Evolutionary conservation across 106 monocot species (phyloP).

Genomic region (Hemerocallis citrina): DNA sequence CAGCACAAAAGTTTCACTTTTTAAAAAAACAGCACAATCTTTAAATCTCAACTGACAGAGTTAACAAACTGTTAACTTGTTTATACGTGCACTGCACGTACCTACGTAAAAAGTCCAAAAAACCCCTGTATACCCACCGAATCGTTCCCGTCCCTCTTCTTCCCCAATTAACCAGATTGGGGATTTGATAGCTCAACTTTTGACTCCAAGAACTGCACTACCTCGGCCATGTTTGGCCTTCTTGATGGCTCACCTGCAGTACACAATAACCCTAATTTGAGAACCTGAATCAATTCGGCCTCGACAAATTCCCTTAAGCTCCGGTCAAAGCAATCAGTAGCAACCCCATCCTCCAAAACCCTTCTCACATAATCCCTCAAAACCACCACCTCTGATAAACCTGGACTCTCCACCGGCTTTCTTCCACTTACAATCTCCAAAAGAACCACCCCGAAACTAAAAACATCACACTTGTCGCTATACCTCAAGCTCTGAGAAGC

Average conservation of each 20-base stretch:
- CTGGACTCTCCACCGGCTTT: slow-evolving; percentile 70
- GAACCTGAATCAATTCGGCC: slow-evolving; percentile 81
- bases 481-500: slow-evolving; percentile 70
- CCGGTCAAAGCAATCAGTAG: slow-evolving; percentile 65
- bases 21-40: no score
- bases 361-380: slow-evolving; percentile 64
- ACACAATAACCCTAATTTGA: slow-evolving; percentile 88
- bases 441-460: slow-evolving; percentile 86
- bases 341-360: slow-evolving; percentile 58
- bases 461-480: slow-evolving; percentile 92
- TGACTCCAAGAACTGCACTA: slow-evolving; percentile 90
- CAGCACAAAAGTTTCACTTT: no score
- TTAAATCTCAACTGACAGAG: no score
- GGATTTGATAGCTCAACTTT: no score
- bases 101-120: no score
- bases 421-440: slow-evolving; percentile 88
- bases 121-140: no score
- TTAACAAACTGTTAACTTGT: no score
- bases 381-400: slow-evolving; percentile 46
- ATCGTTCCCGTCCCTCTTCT: no score
- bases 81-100: no score
- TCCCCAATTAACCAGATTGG: no score
- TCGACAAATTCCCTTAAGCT: slow-evolving; percentile 50
- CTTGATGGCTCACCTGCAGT: slow-evolving; percentile 47
- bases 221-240: slow-evolving; percentile 92